Evolutionary conservation across 1,284 basidiomycete species (phyloP).

Genomic region (Boletellus sp.): DNA sequence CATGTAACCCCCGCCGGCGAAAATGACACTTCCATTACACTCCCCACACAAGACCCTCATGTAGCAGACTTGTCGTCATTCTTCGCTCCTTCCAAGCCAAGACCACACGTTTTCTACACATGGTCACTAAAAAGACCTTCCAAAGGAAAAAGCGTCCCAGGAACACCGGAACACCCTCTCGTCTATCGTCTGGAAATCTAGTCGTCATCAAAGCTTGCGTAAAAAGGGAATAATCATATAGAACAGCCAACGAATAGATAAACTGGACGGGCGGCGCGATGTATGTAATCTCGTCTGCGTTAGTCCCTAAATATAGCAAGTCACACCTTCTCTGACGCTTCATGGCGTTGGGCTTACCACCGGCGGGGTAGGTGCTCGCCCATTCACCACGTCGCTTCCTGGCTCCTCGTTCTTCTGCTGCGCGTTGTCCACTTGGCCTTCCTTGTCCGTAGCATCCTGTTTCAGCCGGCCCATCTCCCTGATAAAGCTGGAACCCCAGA

Average conservation of each 20-base stretch:
- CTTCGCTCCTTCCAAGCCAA: constrained; percentile 15
- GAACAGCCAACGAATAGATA: constrained; percentile 35
- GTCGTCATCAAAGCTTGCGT: constrained; percentile 25
- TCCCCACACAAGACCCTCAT: constrained; percentile 15
- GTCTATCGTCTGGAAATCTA: constrained; percentile 28
- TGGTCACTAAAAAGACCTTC: constrained; percentile 13
- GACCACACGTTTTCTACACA: constrained; percentile 20
- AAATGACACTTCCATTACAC: constrained; percentile 17
- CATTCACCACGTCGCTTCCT: constrained; percentile 31
- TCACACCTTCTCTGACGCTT: constrained; percentile 31
- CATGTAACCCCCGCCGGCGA: too few relatives aligned
- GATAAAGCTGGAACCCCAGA: constrained; percentile 91
- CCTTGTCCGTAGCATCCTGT: constrained; percentile 40
- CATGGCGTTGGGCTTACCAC: constrained; percentile 35
- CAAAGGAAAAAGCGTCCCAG: constrained; percentile 9
- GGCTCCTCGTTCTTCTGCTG: constrained; percentile 25
- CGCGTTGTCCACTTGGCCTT: constrained; percentile 30
- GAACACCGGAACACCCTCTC: constrained; percentile 10
- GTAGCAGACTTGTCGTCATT: constrained; percentile 10
- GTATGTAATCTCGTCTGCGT: constrained; percentile 25
- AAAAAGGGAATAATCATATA: constrained; percentile 40
- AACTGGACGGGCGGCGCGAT: constrained; percentile 19
- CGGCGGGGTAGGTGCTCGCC: constrained; percentile 30
- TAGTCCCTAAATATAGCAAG: constrained; percentile 29
- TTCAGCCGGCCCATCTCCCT: constrained; percentile 71